Evolutionary conservation across 345 rosid species (phyloP).

Genomic region (Dovyalis caffra): DNA sequence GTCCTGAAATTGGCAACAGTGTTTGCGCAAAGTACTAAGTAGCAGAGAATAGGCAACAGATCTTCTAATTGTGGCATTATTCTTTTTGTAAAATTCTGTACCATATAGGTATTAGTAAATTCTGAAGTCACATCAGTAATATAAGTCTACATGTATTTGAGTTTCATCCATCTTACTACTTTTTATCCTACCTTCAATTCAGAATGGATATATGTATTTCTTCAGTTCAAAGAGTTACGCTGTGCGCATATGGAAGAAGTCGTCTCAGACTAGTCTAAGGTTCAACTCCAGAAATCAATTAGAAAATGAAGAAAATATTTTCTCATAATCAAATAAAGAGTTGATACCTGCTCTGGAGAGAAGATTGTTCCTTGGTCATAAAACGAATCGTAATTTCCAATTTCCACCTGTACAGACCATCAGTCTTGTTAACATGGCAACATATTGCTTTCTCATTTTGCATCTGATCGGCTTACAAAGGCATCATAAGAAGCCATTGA

Average conservation of each 20-base stretch:
- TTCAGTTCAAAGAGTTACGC: neutral
- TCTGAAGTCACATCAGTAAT: too few species aligned
- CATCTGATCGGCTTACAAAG: neutral
- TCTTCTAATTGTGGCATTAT: too few species aligned
- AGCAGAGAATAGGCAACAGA: too few species aligned
- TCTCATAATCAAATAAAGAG: neutral
- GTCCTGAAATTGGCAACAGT: too few species aligned
- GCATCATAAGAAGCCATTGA: neutral
- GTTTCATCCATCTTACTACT: too few species aligned
- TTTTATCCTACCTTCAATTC: too few species aligned
- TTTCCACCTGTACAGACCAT: conserved; percentile 47
- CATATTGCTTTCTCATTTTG: conserved; percentile 1
- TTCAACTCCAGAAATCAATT: neutral
- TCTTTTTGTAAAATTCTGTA: too few species aligned
- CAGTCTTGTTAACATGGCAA: neutral
- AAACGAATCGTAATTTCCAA: conserved; percentile 66
- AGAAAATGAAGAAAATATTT: neutral
- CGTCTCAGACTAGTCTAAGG: neutral
- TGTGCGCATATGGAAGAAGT: too few species aligned
- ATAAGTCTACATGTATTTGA: too few species aligned
- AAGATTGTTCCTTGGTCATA: conserved; percentile 46
- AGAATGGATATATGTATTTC: too few species aligned
- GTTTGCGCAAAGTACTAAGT: too few species aligned
- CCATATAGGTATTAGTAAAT: too few species aligned
- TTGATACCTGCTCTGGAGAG: conserved; percentile 56